Percentiles rank a stretch among this genome's conserved stretches.
phyloP scores from a whole-genome alignment of 331 rosid species.

The Pyracantha coccinea region DNA sequence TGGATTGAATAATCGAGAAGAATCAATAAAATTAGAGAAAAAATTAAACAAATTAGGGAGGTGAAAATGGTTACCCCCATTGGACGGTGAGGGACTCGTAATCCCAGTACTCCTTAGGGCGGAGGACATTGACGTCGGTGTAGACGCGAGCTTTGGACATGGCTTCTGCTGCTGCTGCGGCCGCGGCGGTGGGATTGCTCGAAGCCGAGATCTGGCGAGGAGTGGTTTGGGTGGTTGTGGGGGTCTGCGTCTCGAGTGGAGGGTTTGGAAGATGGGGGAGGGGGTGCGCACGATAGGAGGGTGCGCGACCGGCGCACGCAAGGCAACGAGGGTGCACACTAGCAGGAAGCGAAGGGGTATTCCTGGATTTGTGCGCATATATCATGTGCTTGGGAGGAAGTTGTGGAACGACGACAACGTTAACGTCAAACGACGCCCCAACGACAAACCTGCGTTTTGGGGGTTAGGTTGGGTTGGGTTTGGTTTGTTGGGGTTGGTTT shows the following conservation, averaged over 20 bases:
- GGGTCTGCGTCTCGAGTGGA: constrained; percentile 6
- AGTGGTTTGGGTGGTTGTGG: neutral
- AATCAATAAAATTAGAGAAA: neutral
- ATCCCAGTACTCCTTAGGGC: constrained; percentile 93
- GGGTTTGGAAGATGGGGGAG: constrained; percentile 5
- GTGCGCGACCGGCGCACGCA: constrained; percentile 51
- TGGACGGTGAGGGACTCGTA: constrained; percentile 90
- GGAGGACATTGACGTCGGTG: constrained; percentile 70
- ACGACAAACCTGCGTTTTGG: neutral
- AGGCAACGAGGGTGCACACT: constrained; percentile 40
- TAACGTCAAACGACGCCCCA: constrained; percentile 5
- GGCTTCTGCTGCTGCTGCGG: neutral
- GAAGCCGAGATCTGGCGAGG: neutral
- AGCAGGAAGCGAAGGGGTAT: constrained; percentile 27
- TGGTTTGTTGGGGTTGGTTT: neutral
- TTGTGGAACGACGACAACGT: constrained; percentile 2
- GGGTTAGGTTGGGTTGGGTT: neutral
- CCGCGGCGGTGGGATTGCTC: neutral
- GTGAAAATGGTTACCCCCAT: constrained; percentile 72
- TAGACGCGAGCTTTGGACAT: constrained; percentile 95
- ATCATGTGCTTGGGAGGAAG: constrained; percentile 15
- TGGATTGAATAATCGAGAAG: neutral
- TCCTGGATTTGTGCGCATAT: constrained; percentile 32
- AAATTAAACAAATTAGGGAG: neutral
- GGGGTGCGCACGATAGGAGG: constrained; percentile 42